Base-by-base conservation (phyloP, 2,329 filamentous ascomycete genomes). In the Diaporthe sp. region DNA sequence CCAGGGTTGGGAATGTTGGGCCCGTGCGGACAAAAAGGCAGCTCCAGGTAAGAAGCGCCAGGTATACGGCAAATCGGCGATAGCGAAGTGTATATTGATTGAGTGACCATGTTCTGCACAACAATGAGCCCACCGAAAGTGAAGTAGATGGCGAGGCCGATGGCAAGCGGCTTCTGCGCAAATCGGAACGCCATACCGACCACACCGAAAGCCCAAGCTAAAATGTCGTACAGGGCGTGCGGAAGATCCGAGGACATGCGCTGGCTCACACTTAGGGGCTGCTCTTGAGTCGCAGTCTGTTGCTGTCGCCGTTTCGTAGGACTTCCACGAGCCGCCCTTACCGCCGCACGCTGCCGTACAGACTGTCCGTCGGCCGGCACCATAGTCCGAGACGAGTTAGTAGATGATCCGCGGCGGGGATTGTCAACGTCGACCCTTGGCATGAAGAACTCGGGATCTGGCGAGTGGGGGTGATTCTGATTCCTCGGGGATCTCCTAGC, bases 51-150 rank as follows among this genome's bases (percentile, higher is more conserved):
- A 2, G 90, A 89, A 2, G 85, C 87, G 42, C 92, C 92, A 0
- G 94, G 94, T 2, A 96, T 84, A 27, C 89, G 88, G 79, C 94
- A 96, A 27, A 96, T 77, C 0, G 94, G 93, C 1, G 92, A 91
- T 2, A 96, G 82, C 0, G 92, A 91, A 13, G 88, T 84, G 63
- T 88, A 87, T 71, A 93, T 82, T 2, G 91, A 92, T 63, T 86
- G 86, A 22, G 90, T 91, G 39, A 93, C 81, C 79, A 93, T 88
- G 79, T 91, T 93, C 59, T 90, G 88, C 2, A 89, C 85, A 30
- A 94, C 83, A 51, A 92, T 88, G 65, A 90, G 81, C 27, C 88
- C 85, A 65, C 91, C 91, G 37, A 91, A 85, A 47, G 90, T 85
- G 17, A 94, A 81, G 79, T 93, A 92, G 58, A 91, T 80, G 17